Base-by-base conservation (phyloP, 768 basidiomycete genomes). In the Rhodotorula taiwanensis region DNA sequence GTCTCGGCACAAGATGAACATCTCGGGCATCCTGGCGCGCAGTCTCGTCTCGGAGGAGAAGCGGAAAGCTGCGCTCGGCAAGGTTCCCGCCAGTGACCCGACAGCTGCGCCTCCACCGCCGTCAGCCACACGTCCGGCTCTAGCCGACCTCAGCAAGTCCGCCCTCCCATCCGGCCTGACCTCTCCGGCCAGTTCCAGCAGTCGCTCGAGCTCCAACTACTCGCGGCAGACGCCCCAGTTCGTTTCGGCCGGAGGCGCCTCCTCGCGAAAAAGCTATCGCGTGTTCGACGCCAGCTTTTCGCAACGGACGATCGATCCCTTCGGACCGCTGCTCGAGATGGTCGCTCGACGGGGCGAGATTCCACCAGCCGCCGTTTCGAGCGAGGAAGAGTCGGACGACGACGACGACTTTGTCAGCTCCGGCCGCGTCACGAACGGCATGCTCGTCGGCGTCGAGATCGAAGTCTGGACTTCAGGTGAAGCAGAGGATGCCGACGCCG, bases 381-480 rank as follows among this genome's bases (percentile, higher is more conserved):
- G 55, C 36, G 51, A 63, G 4, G n/a, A n/a, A n/a, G n/a, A n/a
- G n/a, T n/a, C n/a, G n/a, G 3, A 2, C 11, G 55, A 57, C 28
- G 55, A 60, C 27, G 64, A 66, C 28, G 55, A 66, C 13, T 58
- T 60, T 18, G 44, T 20, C 27, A 16, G 3, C 27, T 16, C 20
- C 10, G 55, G 34, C 13, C 23, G 25, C 33, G 27, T 42, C 27
- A 15, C 20, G 16, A 52, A 58, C 28, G 50, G 55, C 25, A 65
- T 71, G 59, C 36, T 62, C 27, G 54, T 71, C 49, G 70, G 70
- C n/a, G 62, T 71, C 52, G 70, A 71, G 41, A 48, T 53, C 7
- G 67, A 71, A 28, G 64, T 68, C 14, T 64, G 64, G 54, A 62
- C 64, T 23, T 53, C 61, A 1, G 27, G 20, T 18, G 4, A 30